Evolutionary conservation across 345 rosid genomes (phyloP), one percentile per base, ranked within the genome.

Genomic region (Salix viminalis): DNA sequence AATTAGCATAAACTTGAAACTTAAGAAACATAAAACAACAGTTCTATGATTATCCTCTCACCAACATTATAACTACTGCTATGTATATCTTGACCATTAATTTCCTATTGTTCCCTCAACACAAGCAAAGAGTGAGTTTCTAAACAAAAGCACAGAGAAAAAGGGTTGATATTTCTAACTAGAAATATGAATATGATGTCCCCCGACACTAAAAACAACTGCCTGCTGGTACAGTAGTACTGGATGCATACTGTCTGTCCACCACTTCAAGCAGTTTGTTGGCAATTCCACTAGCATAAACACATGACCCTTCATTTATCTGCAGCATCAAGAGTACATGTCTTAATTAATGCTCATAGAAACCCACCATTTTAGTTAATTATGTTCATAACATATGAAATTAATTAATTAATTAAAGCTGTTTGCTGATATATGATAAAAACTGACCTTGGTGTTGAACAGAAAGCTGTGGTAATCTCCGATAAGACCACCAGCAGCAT

Each of bases 401-500:
- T 18, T 8, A 32, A 32, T 28, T 8, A 32, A 32, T 28, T 18
- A 18, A 64, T 73, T 11, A 73, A n/a, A 2, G 21, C 24, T 14
- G 58, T 75, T 39, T 14, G 10, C 9, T 54, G 23, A 58, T 34
- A 69, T 18, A 37, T 28, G 19, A 64, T 19, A 26, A 32, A 61
- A 15, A 65, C 77, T 60, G 1, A 96, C 98, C 97, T 93, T 96
- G 76, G 93, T 87, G 85, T 89, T 91, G 76, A 96, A 86, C 76
- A 93, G 80, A 80, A 91, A 92, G 87, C 92, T 90, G 77, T 81
- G 86, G 82, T 89, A 87, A 60, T 93, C 94, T 39, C 99, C 98
- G 68, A 91, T 83, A 48, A 90, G 94, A 68, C 99, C 98, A 34
- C 99, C 96, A 1, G 96, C 93, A 62, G 91, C 94, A 77, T 91